Evolutionary conservation across 2,329 filamentous ascomycete species (phyloP), one percentile per base, ranked within the genome.

Genomic region (Diaporthe caulivora): DNA sequence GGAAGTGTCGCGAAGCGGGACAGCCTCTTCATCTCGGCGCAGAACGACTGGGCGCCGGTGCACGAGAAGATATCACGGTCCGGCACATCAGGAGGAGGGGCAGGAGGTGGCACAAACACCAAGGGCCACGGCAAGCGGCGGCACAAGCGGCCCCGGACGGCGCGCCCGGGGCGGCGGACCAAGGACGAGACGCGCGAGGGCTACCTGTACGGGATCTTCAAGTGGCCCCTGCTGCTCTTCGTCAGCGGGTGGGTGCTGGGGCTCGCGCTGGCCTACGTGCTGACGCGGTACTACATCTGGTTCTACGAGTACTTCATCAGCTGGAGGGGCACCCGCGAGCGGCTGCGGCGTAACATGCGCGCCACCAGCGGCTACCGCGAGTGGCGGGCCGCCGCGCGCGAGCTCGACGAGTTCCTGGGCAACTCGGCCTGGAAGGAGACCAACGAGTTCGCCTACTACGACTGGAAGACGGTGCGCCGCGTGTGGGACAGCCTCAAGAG

Each of bases 131-230:
- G 75, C 84, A 82, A 75, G 78, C 73, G 83, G 80, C 75, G 81
- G 79, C 78, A 83, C 79, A 72, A 80, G 79, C 53, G 79, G 74
- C 44, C 75, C 76, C 62, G 78, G 75, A 71, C 78, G 70, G 75
- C 78, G 73, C 47, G 79, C 77, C 67, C 87, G 9, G 88, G 89
- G 40, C 87, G 87, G 26, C 87, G 93, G 73, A 93, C 90, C 76
- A 94, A 92, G 79, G 97, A 99, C 81, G 97, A 99, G 86, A 98
- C 96, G 2, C 88, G 97, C 77, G 97, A 99, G 84, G 97, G 97
- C 26, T 94, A 97, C 80, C 88, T 98, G 15, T 99, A 99, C 82
- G 91, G 90, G 1, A 82, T 99, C 57, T 87, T 97, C 68, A 98
- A 98, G 83, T 98, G 95, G 93, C 97, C 97, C 2, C 89, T 99